These are phyloP conservation scores for Beta corolliflora DNA, from an alignment of 179 eudicot genomes.

Conservation along the genomic window DNA sequence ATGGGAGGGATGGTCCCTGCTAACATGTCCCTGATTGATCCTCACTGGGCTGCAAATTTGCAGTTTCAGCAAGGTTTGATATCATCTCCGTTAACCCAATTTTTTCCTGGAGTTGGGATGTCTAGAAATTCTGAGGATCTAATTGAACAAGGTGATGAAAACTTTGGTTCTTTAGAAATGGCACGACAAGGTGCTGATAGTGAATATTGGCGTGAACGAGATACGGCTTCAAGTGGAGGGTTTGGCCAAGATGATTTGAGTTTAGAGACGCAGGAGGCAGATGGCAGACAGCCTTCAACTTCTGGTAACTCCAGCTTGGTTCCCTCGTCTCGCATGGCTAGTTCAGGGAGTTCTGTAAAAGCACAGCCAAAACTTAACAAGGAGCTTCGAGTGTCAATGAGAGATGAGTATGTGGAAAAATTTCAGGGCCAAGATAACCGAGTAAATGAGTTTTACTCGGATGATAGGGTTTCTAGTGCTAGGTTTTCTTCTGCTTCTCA, in stretches of 20 bases:
- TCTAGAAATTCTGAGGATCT: conserved; percentile 43
- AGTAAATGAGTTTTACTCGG: conserved; percentile 42
- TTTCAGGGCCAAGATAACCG: conserved; percentile 39
- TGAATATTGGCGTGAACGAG: conserved; percentile 60
- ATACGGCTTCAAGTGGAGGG: conserved; percentile 40
- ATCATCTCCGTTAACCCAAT: conserved; percentile 53
- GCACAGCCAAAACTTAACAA: conserved; percentile 45
- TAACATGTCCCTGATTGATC: conserved; percentile 56
- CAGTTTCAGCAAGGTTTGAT: conserved; percentile 69
- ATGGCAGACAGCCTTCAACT: conserved; percentile 46
- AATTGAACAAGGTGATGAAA: conserved; percentile 40
- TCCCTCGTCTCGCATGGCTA: conserved; percentile 43
- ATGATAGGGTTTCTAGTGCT: conserved; percentile 58
- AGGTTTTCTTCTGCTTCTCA: conserved; percentile 61
- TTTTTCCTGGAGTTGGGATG: conserved; percentile 53
- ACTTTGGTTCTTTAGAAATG: conserved; percentile 38
- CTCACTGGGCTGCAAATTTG: conserved; percentile 57
- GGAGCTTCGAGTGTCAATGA: conserved; percentile 43
- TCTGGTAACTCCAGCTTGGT: conserved; percentile 38
- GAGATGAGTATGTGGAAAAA: conserved; percentile 40
- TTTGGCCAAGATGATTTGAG: conserved; percentile 46
- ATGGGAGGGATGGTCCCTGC: conserved; percentile 56
- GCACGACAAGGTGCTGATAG: conserved; percentile 41
- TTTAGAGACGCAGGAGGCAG: conserved; percentile 35
- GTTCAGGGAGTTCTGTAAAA: conserved; percentile 38